Conservation (phyloP, 805 yeast species). For the Kluyveromyces dobzhanskii region DNA sequence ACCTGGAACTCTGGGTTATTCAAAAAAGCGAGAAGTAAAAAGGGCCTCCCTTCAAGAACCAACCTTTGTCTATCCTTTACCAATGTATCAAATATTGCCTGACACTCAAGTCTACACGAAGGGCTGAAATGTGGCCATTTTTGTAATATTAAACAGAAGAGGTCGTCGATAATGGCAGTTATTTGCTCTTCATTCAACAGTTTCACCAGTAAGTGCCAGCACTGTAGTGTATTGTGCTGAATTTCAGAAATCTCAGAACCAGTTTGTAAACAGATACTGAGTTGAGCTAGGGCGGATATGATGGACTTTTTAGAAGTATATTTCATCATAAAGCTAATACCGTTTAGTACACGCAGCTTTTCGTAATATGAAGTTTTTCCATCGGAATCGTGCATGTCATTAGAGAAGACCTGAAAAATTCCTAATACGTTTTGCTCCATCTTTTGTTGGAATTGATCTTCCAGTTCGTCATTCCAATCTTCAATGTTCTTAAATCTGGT, state of each 20-base stretch:
- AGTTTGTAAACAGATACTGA: constrained; percentile 77
- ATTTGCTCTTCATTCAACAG: constrained; percentile 50
- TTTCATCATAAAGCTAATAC: constrained; percentile 59
- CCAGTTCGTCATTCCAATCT: constrained; percentile 23
- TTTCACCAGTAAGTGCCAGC: constrained; percentile 58
- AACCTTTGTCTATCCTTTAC: constrained; percentile 15
- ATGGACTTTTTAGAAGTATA: constrained; percentile 42
- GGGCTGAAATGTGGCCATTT: constrained; percentile 47
- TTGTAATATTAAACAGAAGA: constrained; percentile 66
- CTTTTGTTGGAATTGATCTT: constrained; percentile 31
- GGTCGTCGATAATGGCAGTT: constrained; percentile 60
- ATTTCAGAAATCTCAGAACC: constrained; percentile 58
- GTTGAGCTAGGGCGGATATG: constrained; percentile 69
- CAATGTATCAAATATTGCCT: constrained; percentile 37
- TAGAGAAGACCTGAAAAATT: constrained; percentile 70
- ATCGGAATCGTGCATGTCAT: constrained; percentile 62
- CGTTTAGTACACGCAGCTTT: constrained; percentile 62
- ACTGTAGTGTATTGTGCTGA: constrained; percentile 51
- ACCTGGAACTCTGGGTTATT: constrained; percentile 46
- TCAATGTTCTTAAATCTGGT: constrained; percentile 19
- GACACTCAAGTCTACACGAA: constrained; percentile 43
- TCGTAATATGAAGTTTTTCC: constrained; percentile 68
- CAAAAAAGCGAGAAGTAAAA: constrained; percentile 63
- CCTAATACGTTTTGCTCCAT: constrained; percentile 60
- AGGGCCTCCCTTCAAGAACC: constrained; percentile 20